phyloP scores from a whole-genome alignment of 2,329 filamentous ascomycete genomes.

The Diplodia scrobiculata region DNA sequence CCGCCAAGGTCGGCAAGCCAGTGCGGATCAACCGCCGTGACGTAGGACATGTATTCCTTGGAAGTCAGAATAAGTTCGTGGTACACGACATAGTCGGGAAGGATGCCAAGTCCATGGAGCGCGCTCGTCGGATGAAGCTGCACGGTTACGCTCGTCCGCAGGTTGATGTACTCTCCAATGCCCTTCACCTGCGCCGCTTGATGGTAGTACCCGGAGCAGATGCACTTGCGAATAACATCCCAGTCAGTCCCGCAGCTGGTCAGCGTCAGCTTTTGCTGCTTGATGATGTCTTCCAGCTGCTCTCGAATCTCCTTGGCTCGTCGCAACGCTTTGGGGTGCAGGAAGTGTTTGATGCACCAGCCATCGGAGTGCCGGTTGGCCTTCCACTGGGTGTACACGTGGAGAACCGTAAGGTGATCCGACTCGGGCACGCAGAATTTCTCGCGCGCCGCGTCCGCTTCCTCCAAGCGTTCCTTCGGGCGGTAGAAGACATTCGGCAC shows the following conservation, averaged over 20 bases:
- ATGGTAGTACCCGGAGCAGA: constrained; percentile 97
- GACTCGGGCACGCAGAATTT: constrained; percentile 99
- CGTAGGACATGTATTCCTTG: constrained; percentile 97
- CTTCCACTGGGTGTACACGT: constrained; percentile 96
- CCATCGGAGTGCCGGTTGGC: constrained; percentile 84
- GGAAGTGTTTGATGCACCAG: constrained; percentile 91
- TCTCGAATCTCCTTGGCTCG: constrained; percentile 92
- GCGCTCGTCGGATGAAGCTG: constrained; percentile 93
- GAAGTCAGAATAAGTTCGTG: constrained; percentile 96
- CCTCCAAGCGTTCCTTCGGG: constrained; percentile 93
- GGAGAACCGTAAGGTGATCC: constrained; percentile 91
- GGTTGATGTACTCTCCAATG: constrained; percentile 94
- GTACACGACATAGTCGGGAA: constrained; percentile 96
- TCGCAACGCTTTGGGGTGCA: constrained; percentile 91
- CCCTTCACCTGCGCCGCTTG: constrained; percentile 96
- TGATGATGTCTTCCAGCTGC: constrained; percentile 92
- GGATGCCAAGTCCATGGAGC: constrained; percentile 86
- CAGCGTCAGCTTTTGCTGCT: constrained; percentile 85
- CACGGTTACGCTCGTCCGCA: constrained; percentile 90
- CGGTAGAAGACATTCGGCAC: constrained; percentile 97
- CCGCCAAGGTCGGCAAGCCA: constrained; percentile 96
- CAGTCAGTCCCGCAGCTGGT: constrained; percentile 92
- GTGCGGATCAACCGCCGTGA: constrained; percentile 92
- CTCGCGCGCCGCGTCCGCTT: constrained; percentile 90
- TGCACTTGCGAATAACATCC: constrained; percentile 93